Base-by-base conservation (phyloP, 1,284 basidiomycete species). In the Athelia sp. region DNA sequence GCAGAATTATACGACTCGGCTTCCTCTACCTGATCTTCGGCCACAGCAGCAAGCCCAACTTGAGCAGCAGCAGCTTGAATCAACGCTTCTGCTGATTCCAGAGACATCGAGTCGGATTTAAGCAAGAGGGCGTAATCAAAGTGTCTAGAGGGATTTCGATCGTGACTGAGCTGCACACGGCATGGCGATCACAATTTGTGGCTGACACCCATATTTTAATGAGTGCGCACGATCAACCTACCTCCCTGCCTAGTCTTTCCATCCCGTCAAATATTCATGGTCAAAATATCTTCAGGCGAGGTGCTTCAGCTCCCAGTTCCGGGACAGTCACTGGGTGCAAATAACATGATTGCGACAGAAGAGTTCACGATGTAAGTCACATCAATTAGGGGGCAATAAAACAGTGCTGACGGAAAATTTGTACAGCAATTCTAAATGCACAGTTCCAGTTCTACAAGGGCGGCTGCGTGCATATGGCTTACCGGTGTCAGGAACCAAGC, bases 11-110 rank as follows among this genome's bases (percentile, higher is more conserved):
- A 48, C 1, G 57, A 48, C 22, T 56, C 56, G n/a, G 52, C 51
- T 36, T 55, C 56, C 17, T 55, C 52, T 1, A 35, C 49, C 23
- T 56, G 52, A 10, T 57, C 57, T 35, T 57, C 52, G 3, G 14
- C 40, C 2, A 52, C 32, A 26, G 45, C 52, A 17, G 48, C 48
- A 26, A 31, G 3, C 24, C 50, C 51, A n/a, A 53, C 32, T 11
- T n/a, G 15, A n/a, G 36, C 13, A 6, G 13, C 13, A 13, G 26
- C 26, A 29, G 4, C 26, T 29, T 6, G 26, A 29, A 29, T 19
- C 15, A 44, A 32, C 19, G 45, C 44, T 34, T 55, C 23, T 1
- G 43, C 23, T 9, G 49, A 43, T 19, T 40, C 45, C 31, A 40
- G 45, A 4, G 43, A 9, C 13, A 19, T 49, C 18, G 43, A n/a